Evolutionary conservation across 1,284 basidiomycete species (phyloP), one percentile per base, ranked within the genome.

Genomic region (Coriolopsis trogii): DNA sequence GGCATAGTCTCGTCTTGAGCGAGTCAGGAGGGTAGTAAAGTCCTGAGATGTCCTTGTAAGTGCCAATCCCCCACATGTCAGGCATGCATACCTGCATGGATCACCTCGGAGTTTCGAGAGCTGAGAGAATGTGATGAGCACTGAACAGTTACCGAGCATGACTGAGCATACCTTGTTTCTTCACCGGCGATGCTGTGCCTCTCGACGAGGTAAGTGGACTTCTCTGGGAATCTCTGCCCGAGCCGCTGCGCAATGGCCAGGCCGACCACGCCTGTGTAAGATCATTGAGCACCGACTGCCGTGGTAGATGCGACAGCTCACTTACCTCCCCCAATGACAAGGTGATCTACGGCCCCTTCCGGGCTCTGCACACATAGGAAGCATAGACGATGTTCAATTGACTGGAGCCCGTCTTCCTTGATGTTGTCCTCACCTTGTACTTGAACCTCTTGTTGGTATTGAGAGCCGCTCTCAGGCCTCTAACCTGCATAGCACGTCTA

Each of bases 51-150:
- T 41, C 18, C 24, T 39, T 44, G 15, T 39, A 2, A 15, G n/a
- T 31, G n/a, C n/a, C n/a, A n/a, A n/a, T n/a, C n/a, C n/a, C n/a
- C n/a, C n/a, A n/a, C n/a, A n/a, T n/a, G n/a, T n/a, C n/a, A n/a
- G n/a, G n/a, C n/a, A n/a, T n/a, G n/a, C n/a, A n/a, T n/a, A 84
- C 91, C 92, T 55, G 93, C 92, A 72, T 98, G 95, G 37, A 98
- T 90, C 13, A 99, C 96, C 66, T 98, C 96, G 1, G 93, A 96
- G 68, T 98, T 98, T 18, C 96, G 85, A 31, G 94, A 94, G 67
- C 92, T 95, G 53, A 12, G 16, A 43, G 25, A 23, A 29, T 49
- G 41, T 33, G 26, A 41, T 49, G n/a, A 20, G 6, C 40, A 26
- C 6, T 4, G 13, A 25, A 10, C 26, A 15, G 46, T n/a, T 15